A percentile compares a stretch with the other conserved stretches of the same genome.
Evolutionary conservation across 345 rosid genomes (phyloP).

Genomic region (Rhodamnia rubescens): DNA sequence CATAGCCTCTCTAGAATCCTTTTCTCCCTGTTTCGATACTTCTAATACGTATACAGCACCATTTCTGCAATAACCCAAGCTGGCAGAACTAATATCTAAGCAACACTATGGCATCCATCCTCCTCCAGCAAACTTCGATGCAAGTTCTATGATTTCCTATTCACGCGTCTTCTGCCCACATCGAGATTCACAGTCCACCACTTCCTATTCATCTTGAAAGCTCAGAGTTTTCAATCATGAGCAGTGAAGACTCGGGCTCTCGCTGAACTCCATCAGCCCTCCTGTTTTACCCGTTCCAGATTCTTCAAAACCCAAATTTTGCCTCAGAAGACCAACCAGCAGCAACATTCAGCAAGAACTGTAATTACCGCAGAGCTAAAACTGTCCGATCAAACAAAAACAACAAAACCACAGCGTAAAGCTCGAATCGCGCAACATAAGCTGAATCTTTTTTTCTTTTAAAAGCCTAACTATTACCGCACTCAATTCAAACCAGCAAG

Average conservation of each 20-base stretch:
- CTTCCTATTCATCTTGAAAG: neutral
- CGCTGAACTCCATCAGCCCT: neutral
- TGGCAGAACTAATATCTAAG: neutral
- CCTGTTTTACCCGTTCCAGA: neutral
- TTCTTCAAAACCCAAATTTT: neutral
- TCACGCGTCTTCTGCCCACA: neutral
- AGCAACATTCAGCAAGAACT: neutral
- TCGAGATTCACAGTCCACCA: neutral
- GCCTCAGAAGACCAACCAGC: neutral
- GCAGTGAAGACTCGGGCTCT: neutral
- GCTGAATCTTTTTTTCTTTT: neutral
- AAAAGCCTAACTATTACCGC: neutral
- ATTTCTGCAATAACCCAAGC: neutral
- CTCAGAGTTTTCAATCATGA: neutral
- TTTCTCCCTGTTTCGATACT: neutral
- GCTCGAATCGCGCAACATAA: neutral
- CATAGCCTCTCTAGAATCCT: slow-evolving; percentile 24
- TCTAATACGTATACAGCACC: neutral
- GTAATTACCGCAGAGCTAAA: neutral
- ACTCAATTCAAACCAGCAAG: neutral
- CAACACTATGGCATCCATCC: neutral
- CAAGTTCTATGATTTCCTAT: neutral
- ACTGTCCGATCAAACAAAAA: neutral
- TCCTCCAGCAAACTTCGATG: neutral
- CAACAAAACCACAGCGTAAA: neutral